phyloP scores from a whole-genome alignment of 805 yeast genomes.

The Blastobotrys chiropterorum region DNA sequence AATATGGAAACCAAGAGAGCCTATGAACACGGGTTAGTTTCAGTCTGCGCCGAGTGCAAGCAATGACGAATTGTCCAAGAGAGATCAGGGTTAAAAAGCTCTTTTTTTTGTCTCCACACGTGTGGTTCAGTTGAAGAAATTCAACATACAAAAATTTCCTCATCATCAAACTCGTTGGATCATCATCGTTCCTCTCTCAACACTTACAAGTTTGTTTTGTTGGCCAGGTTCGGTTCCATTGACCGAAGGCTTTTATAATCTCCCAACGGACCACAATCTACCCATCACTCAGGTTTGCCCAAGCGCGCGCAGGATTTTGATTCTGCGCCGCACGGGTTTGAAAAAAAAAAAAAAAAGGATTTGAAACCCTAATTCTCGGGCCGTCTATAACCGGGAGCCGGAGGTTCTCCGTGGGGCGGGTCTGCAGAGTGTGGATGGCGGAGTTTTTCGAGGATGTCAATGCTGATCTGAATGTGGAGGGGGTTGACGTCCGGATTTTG shows the following conservation, averaged over 20 bases:
- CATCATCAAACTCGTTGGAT: slow-evolving; percentile 28
- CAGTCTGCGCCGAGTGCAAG: background rate
- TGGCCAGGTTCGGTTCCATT: background rate
- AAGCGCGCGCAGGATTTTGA: no score
- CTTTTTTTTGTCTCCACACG: slow-evolving; percentile 31
- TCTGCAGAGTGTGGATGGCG: no score
- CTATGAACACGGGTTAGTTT: slow-evolving; percentile 3
- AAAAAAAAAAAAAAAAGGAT: no score
- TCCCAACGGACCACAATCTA: background rate
- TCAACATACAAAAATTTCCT: slow-evolving; percentile 28
- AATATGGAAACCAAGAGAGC: background rate
- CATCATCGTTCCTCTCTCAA: background rate
- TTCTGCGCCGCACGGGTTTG: no score
- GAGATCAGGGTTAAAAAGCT: slow-evolving; percentile 42
- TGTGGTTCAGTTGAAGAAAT: slow-evolving; percentile 37
- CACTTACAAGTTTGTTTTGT: background rate
- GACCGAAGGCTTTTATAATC: background rate
- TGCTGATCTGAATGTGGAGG: no score
- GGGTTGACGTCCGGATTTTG: no score
- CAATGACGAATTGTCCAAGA: slow-evolving; percentile 3
- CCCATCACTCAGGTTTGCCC: background rate
- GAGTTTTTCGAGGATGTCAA: no score
- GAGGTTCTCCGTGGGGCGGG: no score
- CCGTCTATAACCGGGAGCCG: no score
- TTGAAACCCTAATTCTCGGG: no score